Percentiles rank a stretch among this genome's conserved stretches.
phyloP scores from a whole-genome alignment of 2,329 filamentous ascomycete genomes.

The Kalaharituber pfeilii region DNA sequence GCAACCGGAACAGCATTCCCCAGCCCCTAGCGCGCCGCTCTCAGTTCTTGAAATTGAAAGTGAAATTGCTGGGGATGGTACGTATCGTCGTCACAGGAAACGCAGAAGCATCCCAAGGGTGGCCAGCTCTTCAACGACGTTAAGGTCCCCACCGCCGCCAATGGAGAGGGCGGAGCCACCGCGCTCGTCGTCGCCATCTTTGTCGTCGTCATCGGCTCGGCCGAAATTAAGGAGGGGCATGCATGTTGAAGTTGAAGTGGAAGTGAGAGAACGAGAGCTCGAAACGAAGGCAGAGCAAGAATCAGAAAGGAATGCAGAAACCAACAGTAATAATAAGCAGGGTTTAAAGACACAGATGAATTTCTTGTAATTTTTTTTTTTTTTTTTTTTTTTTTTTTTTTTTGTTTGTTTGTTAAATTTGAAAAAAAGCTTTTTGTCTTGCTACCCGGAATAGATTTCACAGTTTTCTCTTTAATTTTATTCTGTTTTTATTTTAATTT shows the following conservation, averaged over 20 bases:
- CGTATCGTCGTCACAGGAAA: neutral
- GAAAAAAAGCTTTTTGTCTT: no score
- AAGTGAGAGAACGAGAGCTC: neutral
- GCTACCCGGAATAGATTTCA: no score
- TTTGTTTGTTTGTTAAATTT: no score
- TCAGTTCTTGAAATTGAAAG: neutral
- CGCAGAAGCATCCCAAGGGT: no score
- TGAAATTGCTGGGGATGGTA: neutral
- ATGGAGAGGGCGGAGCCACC: neutral
- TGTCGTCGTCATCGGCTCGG: neutral
- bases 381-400: conserved; percentile 11
- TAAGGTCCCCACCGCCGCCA: neutral
- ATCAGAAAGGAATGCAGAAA: neutral
- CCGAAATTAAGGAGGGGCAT: neutral
- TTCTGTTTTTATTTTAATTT: conserved; percentile 9
- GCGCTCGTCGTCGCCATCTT: neutral
- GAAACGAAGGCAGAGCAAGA: neutral
- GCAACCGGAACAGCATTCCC: neutral
- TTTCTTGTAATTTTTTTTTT: neutral
- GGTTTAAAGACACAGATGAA: neutral
- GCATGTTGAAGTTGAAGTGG: neutral
- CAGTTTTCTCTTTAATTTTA: no score
- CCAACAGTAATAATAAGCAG: neutral
- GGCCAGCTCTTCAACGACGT: neutral
- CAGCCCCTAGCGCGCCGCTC: neutral